Evolutionary conservation across 805 yeast species (phyloP), one percentile per base, ranked within the genome.

Genomic region (Lipomyces lipofer): DNA sequence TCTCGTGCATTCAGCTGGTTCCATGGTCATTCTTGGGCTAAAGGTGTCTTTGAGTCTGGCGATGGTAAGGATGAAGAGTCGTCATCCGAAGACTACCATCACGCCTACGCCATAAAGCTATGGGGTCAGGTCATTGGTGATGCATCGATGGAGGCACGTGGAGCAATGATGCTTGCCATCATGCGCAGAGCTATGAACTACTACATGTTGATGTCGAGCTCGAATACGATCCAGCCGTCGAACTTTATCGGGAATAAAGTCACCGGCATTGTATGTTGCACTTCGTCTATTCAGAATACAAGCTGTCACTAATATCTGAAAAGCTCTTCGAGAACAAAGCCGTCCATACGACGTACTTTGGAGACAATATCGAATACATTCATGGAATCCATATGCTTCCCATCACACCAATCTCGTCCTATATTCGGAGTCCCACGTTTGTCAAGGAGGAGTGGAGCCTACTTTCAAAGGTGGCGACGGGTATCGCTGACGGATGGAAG

Each of bases 301-400:
- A 12, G 8, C 8, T 40, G 10, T 40, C 15, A 7, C 6, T 7
- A 22, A 7, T 10, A 8, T 40, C 6, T 8, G 13, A 13, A 13
- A 12, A 29, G 49, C 66, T 80, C 43, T 84, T 84, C 68, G 90
- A 86, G 66, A 85, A 85, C 71, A 84, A 85, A 65, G 73, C 83
- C 53, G 88, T 82, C 64, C 83, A 85, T 71, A 79, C 88, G 6
- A 85, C 91, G 1, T 86, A 80, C 64, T 86, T 86, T 65, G 90
- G 90, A 4, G 66, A 72, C 55, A 71, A 78, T 51, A 70, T 73
- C 38, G 84, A 84, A 68, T 85, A 80, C 63, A 84, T 84, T 49
- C 88, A 85, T 62, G 92, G 92, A 3, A 86, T 85, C 56, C 90
- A 86, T 67, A 86, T 85, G 90, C 66, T 86, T 35, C 91, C 91